These are phyloP conservation scores for Cystobasidiaceae sp. DNA, from an alignment of 1,284 basidiomycete species.

Conservation along the genomic window DNA sequence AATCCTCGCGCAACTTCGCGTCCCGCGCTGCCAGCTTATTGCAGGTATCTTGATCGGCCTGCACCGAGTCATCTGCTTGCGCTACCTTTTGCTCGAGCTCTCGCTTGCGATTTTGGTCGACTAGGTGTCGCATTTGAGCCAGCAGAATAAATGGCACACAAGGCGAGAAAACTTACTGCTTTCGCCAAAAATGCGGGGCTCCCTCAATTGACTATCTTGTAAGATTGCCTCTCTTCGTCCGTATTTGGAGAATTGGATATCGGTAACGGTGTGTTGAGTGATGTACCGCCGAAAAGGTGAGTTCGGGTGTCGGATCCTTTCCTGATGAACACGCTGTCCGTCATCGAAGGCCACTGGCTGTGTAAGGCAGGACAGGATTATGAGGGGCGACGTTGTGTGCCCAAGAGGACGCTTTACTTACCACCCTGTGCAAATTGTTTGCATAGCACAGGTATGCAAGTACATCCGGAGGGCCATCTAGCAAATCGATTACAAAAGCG, in stretches of 20 bases:
- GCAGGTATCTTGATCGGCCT: background rate
- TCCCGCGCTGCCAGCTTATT: background rate
- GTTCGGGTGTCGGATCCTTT: background rate
- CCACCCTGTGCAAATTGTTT: conserved; percentile 41
- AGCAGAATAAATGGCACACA: background rate
- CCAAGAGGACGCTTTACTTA: conserved; percentile 13
- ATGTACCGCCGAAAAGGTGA: conserved; percentile 33
- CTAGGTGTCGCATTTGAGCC: background rate
- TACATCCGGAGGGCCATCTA: conserved; percentile 51
- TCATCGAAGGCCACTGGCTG: conserved; percentile 30
- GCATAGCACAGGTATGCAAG: conserved; percentile 47
- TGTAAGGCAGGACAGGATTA: background rate
- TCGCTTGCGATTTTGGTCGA: conserved; percentile 14
- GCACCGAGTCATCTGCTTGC: conserved; percentile 21
- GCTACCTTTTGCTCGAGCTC: conserved; percentile 37
- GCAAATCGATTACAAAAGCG: conserved; percentile 72
- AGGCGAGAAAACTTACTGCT: background rate
- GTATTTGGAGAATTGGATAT: conserved; percentile 20
- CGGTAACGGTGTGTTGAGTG: conserved; percentile 8
- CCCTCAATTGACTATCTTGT: conserved; percentile 13
- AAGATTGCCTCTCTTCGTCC: conserved; percentile 15
- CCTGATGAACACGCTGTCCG: background rate
- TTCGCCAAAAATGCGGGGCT: conserved; percentile 7
- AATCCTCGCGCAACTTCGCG: background rate
- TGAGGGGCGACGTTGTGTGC: too few species aligned